A percentile compares a stretch with the other conserved stretches of the same genome.
Evolutionary conservation across 1,139 yeast species (phyloP).

Genomic region (Yamadazyma trypodendri): DNA sequence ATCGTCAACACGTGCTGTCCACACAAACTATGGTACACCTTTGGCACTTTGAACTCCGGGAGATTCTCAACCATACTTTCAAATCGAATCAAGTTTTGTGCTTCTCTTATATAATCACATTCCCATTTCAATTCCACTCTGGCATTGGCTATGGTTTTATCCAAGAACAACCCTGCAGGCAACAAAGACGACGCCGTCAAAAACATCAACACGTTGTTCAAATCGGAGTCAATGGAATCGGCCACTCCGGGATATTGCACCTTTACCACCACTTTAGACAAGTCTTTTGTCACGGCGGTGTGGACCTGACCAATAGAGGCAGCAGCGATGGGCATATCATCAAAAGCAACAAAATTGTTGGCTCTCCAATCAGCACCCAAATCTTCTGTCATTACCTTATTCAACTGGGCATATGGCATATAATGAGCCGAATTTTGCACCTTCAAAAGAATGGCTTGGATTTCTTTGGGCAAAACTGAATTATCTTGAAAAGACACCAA

Average conservation of each 20-base stretch:
- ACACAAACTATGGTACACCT: slow-evolving; percentile 72
- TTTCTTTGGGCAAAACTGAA: slow-evolving; percentile 77
- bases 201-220: slow-evolving; percentile 77
- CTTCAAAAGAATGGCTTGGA: slow-evolving; percentile 73
- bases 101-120: slow-evolving; percentile 92
- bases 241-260: slow-evolving; percentile 99
- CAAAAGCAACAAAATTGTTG: slow-evolving; percentile 66
- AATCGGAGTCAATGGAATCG: slow-evolving; percentile 87
- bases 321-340: slow-evolving; percentile 92
- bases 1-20: slow-evolving; percentile 86
- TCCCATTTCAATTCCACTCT: slow-evolving; percentile 95
- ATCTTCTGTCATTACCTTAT: slow-evolving; percentile 68
- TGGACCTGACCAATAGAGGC: slow-evolving; percentile 98
- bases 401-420: slow-evolving; percentile 92
- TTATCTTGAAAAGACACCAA: slow-evolving; percentile 92
- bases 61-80: slow-evolving; percentile 61
- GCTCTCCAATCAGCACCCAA: slow-evolving; percentile 80
- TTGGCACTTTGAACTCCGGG: slow-evolving; percentile 74
- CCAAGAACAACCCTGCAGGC: slow-evolving; percentile 91
- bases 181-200: slow-evolving; percentile 82
- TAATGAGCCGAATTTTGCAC: slow-evolving; percentile 95
- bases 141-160: slow-evolving; percentile 90
- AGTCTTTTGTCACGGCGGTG: slow-evolving; percentile 65
- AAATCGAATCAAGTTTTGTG: slow-evolving; percentile 72
- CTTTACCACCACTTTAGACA: slow-evolving; percentile 86